Base-by-base conservation (phyloP, 2,329 filamentous ascomycete species). In the Epichloe gansuensis region DNA sequence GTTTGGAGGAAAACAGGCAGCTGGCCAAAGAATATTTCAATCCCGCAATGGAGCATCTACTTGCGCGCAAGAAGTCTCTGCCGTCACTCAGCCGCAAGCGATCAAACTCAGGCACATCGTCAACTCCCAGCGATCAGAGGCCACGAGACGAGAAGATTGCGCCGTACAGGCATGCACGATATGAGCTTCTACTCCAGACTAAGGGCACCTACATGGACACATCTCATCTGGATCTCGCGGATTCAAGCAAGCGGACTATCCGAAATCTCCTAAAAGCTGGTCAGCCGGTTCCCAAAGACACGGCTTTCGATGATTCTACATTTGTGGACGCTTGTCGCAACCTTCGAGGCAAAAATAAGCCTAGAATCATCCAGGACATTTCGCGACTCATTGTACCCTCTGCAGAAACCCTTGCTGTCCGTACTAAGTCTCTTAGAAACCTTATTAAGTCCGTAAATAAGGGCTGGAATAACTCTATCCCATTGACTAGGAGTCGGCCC, bases 381-480 rank as follows among this genome's bases (percentile, higher is more conserved):
- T 53, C 63, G 54, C 8, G 3, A 38, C 37, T 72, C 1, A 62
- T 73, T 38, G 65, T 72, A 13, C 69, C 69, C 45, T 72, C 70
- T 8, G 70, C 65, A 0, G 61, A 73, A 50, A 58, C 23, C 39
- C 59, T 75, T 9, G 60, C 62, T 6, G 58, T 54, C 44, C 60
- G 63, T n/a, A 58, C 58, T 8, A 61, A 48, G 9, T 46, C 67
- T 52, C 63, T 73, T 6, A 45, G 65, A 2, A 28, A 41, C 55
- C 55, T 75, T 7, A 59, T 61, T 31, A 69, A 75, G 57, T 71
- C 35, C 55, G 61, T 69, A 37, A 71, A 74, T 56, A 63, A 73
- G 60, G 61, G 61, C 52, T 75, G 70, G 71, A 65, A 64, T 49
- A 69, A 66, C 54, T 65, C 64, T 8, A 62, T 71, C 34, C 64